Percentiles rank a stretch among this genome's conserved stretches.
phyloP scores from a whole-genome alignment of 352 stramenopile genomes.

The Aphanomyces stellatus region DNA sequence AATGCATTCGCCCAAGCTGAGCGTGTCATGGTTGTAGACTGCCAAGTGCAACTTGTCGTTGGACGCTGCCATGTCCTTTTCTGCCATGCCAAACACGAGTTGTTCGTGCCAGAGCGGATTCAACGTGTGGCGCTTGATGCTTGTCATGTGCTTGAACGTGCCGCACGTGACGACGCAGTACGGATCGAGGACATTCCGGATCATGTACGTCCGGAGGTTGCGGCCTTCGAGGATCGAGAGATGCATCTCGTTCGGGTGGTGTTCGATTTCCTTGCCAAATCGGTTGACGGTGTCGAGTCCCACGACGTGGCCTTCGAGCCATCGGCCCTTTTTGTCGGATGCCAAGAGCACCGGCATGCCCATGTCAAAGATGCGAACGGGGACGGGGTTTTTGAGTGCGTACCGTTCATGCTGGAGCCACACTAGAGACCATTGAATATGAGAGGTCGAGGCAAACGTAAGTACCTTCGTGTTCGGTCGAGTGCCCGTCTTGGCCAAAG shows the following conservation, averaged over 20 bases:
- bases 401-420: conserved; percentile 41
- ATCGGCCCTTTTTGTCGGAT: conserved; percentile 40
- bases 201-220: conserved; percentile 31
- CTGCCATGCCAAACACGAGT: conserved; percentile 26
- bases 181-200: conserved; percentile 35
- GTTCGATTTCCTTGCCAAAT: conserved; percentile 29
- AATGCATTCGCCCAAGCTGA: conserved; percentile 41
- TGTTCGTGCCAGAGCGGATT: conserved; percentile 32
- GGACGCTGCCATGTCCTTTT: conserved; percentile 20
- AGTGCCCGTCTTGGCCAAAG: conserved; percentile 7
- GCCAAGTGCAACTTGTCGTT: conserved; percentile 28
- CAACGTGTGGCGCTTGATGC: conserved; percentile 30
- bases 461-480: conserved; percentile 19
- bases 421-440: conserved; percentile 25
- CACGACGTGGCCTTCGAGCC: conserved; percentile 36
- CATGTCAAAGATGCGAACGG: conserved; percentile 42
- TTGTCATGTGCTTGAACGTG: conserved; percentile 34
- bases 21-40: conserved; percentile 49
- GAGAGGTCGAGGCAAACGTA: too few species aligned
- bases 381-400: conserved; percentile 37
- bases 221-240: conserved; percentile 38
- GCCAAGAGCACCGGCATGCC: conserved; percentile 42
- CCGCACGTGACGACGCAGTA: conserved; percentile 36
- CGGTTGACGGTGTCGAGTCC: conserved; percentile 36
- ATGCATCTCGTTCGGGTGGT: conserved; percentile 47